Conservation (phyloP, 108 stramenopile genomes). For the Pseudonitzschia multiseries region DNA sequence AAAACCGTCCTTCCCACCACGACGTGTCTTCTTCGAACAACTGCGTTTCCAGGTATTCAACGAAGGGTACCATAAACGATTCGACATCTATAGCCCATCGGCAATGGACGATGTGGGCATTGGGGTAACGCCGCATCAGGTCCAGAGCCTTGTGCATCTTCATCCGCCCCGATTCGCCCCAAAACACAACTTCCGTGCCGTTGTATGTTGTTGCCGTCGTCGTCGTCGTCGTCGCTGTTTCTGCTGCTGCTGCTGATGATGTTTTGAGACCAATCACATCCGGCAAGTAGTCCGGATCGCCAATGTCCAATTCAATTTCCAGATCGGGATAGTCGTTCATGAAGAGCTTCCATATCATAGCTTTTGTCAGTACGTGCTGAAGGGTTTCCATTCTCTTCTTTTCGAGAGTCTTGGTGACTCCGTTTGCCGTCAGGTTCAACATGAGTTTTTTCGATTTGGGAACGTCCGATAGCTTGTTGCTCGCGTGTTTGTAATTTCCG, state of each 20-base stretch:
- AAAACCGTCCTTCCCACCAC: slow-evolving; percentile 20
- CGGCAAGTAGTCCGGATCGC: slow-evolving; percentile 37
- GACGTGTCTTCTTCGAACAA: slow-evolving; percentile 5
- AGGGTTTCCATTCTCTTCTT: slow-evolving; percentile 40
- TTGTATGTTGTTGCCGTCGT: neutral
- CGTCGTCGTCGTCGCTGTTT: neutral
- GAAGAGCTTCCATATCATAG: slow-evolving; percentile 32
- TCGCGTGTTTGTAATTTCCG: slow-evolving; percentile 27
- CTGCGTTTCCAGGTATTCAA: slow-evolving; percentile 20
- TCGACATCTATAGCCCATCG: slow-evolving; percentile 35
- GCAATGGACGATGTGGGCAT: slow-evolving; percentile 29
- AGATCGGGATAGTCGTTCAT: slow-evolving; percentile 21
- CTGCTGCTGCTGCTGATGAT: too few species aligned
- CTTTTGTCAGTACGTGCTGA: slow-evolving; percentile 39
- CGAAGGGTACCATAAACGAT: slow-evolving; percentile 11
- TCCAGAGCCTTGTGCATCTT: slow-evolving; percentile 37
- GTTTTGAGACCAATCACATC: slow-evolving; percentile 21
- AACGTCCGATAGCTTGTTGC: slow-evolving; percentile 18
- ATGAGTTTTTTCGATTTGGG: slow-evolving; percentile 30
- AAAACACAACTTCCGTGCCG: slow-evolving; percentile 15
- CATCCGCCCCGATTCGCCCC: slow-evolving; percentile 44
- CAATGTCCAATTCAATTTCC: slow-evolving; percentile 41
- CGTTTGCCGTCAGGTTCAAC: slow-evolving; percentile 21
- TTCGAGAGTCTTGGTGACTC: slow-evolving; percentile 23
- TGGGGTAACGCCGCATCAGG: slow-evolving; percentile 35